Evolutionary conservation across 1,284 basidiomycete species (phyloP), one percentile per base, ranked within the genome.

Genomic region (Volvariella surrecta): DNA sequence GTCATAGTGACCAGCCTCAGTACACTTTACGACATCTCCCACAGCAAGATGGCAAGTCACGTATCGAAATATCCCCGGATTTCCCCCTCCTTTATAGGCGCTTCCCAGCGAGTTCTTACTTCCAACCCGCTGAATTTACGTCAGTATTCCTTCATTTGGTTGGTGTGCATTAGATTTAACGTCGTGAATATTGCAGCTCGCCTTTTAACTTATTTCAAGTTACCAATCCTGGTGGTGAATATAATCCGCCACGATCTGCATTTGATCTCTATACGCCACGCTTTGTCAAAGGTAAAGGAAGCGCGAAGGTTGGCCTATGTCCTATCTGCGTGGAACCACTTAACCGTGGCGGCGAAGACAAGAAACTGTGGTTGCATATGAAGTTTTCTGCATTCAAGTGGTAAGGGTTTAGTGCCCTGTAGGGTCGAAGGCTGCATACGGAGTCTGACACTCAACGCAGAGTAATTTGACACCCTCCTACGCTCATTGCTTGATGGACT

Each of bases 331-430:
- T 76, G 35, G 86, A 89, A 59, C 56, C 64, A 22, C 57, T 56
- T 4, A 63, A 62, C 32, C 70, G 84, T 9, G 84, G 85, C 1
- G 85, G 87, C 0, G 73, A 74, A 47, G 74, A 74, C 4, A 74
- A 71, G 52, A 67, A 68, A 30, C 52, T 81, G 22, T 88, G 87
- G 83, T 60, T 88, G 17, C 74, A 76, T 1, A 88, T 79, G 75
- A 88, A 89, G 54, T 80, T 83, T 53, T 84, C 80, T 17, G 85
- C 84, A 18, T 89, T 79, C 64, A 88, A 87, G 85, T 88, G 63
- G 79, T 78, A 51, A 22, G 63, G 57, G 13, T n/a, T 6, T 30
- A 39, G 16, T n/a, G 28, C 7, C 10, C 17, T 32, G 4, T 16
- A 6, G 18, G 13, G 7, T 4, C 34, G 30, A 9, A 31, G n/a